phyloP scores from a whole-genome alignment of 257 asterid species.

The Thymus quinquecostatus region DNA sequence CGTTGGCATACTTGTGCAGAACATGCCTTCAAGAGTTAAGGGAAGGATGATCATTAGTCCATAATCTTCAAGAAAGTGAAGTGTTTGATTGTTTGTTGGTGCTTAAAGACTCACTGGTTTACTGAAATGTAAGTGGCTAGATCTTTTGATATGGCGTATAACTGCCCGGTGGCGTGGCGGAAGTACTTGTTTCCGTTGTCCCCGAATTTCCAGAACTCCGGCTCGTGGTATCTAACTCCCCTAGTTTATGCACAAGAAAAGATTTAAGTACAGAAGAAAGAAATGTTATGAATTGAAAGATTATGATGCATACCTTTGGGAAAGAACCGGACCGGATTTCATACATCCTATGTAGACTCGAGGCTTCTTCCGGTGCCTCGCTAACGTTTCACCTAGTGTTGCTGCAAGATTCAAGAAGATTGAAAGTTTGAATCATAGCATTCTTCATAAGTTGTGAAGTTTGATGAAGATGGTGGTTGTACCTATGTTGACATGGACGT shows the following conservation, averaged over 20 bases:
- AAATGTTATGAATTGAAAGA: background rate
- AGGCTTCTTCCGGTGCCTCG: slow-evolving; percentile 65
- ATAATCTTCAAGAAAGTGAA: background rate
- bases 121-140: slow-evolving; percentile 72
- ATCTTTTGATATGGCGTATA: slow-evolving; percentile 87
- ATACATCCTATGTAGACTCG: slow-evolving; percentile 84
- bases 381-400: slow-evolving; percentile 80
- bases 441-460: background rate
- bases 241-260: slow-evolving; percentile 42
- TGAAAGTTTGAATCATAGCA: too few relatives aligned
- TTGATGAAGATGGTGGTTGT: background rate
- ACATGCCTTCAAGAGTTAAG: slow-evolving; percentile 58
- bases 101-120: slow-evolving; percentile 60
- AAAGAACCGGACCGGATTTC: slow-evolving; percentile 95
- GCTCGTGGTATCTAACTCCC: slow-evolving; percentile 94
- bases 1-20: slow-evolving; percentile 92
- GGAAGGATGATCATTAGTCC: background rate
- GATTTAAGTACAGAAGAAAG: background rate
- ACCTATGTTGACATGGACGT: slow-evolving; percentile 97
- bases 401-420: slow-evolving; percentile 50
- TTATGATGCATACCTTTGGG: slow-evolving; percentile 62
- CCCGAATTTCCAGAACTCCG: slow-evolving; percentile 92
- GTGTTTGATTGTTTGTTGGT: background rate
- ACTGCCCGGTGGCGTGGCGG: slow-evolving; percentile 94
- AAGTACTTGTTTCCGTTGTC: slow-evolving; percentile 90